A percentile compares a stretch with the other conserved stretches of the same genome.
These are phyloP conservation scores for Cylindrotheca closterium DNA, from an alignment of 108 stramenopile species.

Conservation along the genomic window DNA sequence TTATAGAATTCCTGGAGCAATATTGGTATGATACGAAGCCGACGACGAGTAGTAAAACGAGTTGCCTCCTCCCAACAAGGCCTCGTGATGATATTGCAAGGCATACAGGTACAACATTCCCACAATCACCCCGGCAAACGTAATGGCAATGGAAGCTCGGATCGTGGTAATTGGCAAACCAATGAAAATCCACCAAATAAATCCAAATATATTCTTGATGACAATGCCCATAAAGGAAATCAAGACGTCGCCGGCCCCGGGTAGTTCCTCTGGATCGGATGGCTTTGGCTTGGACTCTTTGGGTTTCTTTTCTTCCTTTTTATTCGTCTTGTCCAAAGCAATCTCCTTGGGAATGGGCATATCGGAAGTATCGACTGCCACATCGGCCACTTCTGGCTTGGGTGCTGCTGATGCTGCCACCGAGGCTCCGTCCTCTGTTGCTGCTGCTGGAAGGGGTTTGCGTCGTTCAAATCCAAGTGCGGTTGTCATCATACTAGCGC, in stretches of 20 bases:
- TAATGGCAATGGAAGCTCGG: conserved; percentile 16
- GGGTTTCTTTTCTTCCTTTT: conserved; percentile 11
- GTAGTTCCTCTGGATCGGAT: neutral
- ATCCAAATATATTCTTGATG: conserved; percentile 41
- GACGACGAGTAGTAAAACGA: conserved; percentile 2
- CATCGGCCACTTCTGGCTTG: conserved; percentile 13
- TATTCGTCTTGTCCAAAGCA: neutral
- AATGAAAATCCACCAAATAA: conserved; percentile 46
- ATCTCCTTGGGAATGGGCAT: conserved; percentile 15
- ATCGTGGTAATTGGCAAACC: conserved; percentile 46
- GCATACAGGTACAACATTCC: conserved; percentile 20
- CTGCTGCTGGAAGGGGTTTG: conserved; percentile 2
- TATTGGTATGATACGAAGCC: conserved; percentile 12
- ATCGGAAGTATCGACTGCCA: conserved; percentile 21
- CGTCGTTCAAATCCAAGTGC: conserved; percentile 51
- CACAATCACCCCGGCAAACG: neutral
- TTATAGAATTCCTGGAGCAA: neutral
- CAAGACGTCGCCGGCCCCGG: conserved; percentile 48
- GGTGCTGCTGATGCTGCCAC: neutral
- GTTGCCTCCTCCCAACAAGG: neutral
- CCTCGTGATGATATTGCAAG: conserved; percentile 11
- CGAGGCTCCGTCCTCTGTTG: conserved; percentile 1
- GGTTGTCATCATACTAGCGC: conserved; percentile 54
- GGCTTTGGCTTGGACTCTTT: conserved; percentile 14
- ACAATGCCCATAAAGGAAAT: conserved; percentile 53